Percentiles rank a stretch among this genome's conserved stretches.
These are phyloP conservation scores for Aotearoamyces nothofagi DNA, from an alignment of 2,329 filamentous ascomycete genomes.

Conservation along the genomic window DNA sequence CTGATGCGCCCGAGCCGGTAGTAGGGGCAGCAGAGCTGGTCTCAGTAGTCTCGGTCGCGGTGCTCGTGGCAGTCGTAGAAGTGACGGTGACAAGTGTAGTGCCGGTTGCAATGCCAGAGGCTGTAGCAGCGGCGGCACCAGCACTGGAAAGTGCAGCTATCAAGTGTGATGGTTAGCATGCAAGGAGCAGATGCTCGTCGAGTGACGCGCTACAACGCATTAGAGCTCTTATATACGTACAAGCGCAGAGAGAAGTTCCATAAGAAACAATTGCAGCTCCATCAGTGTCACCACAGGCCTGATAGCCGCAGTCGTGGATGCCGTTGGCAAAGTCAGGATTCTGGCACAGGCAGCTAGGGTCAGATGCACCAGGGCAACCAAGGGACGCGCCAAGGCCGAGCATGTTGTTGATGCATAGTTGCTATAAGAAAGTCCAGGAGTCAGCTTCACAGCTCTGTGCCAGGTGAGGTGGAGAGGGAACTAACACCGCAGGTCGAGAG, in stretches of 20 bases:
- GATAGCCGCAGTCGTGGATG: slow-evolving; percentile 29
- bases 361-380: slow-evolving; percentile 21
- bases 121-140: slow-evolving; percentile 1
- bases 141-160: slow-evolving; percentile 3
- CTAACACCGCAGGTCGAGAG: slow-evolving; percentile 20
- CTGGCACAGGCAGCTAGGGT: slow-evolving; percentile 27
- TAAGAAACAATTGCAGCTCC: slow-evolving; percentile 16
- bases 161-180: slow-evolving; percentile 1
- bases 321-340: slow-evolving; percentile 28
- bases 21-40: not conserved
- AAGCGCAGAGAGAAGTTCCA: slow-evolving; percentile 13
- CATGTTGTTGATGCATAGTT: slow-evolving; percentile 30
- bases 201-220: not conserved
- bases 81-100: slow-evolving; percentile 1
- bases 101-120: not conserved
- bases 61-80: slow-evolving; percentile 1
- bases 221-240: slow-evolving; percentile 6
- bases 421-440: slow-evolving; percentile 8
- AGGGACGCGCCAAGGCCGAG: slow-evolving; percentile 23
- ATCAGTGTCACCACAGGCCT: slow-evolving; percentile 22
- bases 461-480: slow-evolving; percentile 2
- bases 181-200: not conserved
- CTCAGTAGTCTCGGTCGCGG: not conserved
- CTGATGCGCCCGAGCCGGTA: not conserved
- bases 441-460: not conserved